Evolutionary conservation across 1,284 basidiomycete genomes (phyloP).

Genomic region (Apiotrichum gracile): DNA sequence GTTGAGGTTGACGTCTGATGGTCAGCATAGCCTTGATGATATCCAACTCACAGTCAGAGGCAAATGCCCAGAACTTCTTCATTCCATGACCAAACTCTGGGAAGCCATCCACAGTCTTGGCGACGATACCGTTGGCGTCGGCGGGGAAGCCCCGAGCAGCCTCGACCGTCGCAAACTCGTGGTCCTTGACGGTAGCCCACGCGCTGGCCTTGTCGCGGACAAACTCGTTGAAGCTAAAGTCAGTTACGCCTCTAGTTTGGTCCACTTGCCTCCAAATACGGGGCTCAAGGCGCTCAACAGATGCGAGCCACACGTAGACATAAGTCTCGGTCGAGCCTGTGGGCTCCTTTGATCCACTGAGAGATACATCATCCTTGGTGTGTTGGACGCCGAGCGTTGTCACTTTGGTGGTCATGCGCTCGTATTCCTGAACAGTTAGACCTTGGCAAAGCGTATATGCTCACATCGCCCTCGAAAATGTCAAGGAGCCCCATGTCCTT

Average conservation of each 20-base stretch:
- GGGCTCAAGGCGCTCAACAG: constrained; percentile 55
- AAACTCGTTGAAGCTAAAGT: constrained; percentile 31
- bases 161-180: constrained; percentile 38
- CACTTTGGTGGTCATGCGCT: constrained; percentile 54
- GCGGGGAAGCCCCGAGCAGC: neutral
- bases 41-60: constrained; percentile 49
- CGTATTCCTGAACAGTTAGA: constrained; percentile 59
- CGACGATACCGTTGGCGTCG: constrained; percentile 23
- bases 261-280: constrained; percentile 66
- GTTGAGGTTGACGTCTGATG: constrained; percentile 57
- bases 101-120: constrained; percentile 24
- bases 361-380: constrained; percentile 12
- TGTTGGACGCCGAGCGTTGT: constrained; percentile 50
- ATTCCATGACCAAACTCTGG: constrained; percentile 57
- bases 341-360: constrained; percentile 4
- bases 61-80: constrained; percentile 57
- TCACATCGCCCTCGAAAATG: constrained; percentile 61
- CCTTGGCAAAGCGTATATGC: neutral
- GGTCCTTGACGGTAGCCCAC: constrained; percentile 28
- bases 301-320: constrained; percentile 65
- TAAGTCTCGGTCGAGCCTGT: constrained; percentile 46
- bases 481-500: constrained; percentile 61
- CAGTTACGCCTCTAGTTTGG: constrained; percentile 4
- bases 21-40: neutral
- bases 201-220: constrained; percentile 31